Evolutionary conservation across 2,329 filamentous ascomycete genomes (phyloP), one percentile per base, ranked within the genome.

Genomic region (Trichophaea hybrida): DNA sequence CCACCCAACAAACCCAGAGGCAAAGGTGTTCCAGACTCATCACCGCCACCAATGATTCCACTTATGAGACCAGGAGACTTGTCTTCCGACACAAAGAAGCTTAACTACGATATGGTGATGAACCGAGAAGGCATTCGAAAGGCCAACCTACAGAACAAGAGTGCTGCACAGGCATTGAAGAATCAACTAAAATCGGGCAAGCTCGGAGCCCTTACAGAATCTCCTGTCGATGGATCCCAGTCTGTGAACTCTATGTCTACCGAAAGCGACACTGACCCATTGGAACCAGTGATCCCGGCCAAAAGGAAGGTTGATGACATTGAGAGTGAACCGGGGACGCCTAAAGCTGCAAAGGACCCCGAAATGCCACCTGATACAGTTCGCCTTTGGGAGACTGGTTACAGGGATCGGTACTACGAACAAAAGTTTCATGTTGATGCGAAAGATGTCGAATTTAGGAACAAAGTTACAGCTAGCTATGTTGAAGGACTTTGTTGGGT

Each of bases 401-500:
- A 98, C 71, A 84, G 85, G 55, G 91, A 96, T 73, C 81, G 93
- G 51, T 98, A 98, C 72, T 98, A 98, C 70, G 85, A 95, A 71
- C 88, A 95, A 71, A 98, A 98, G 71, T 98, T 98, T 69, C 78
- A 88, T 54, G 88, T 88, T 51, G 83, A 86, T 60, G 83, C 88
- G 1, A 80, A 84, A 57, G 86, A 98, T 71, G 77, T 86, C 53
- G 86, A 83, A 55, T 97, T 97, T 72, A 86, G 91, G 57, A 85
- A 90, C 72, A 81, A 88, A 69, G 94, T 98, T 59, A 93, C 86
- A 38, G 81, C 82, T 57, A 82, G 87, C n/a, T 98, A 98, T 71
- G 89, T 91, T 10, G 89, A 97, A 75, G 93, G 93, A 38, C 79
- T 98, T 7, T 86, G 86, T 24, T 98, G 94, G 93, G 93, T 98